Base-by-base conservation (phyloP, 805 yeast species). In the Naumovozyma dairenensis region DNA sequence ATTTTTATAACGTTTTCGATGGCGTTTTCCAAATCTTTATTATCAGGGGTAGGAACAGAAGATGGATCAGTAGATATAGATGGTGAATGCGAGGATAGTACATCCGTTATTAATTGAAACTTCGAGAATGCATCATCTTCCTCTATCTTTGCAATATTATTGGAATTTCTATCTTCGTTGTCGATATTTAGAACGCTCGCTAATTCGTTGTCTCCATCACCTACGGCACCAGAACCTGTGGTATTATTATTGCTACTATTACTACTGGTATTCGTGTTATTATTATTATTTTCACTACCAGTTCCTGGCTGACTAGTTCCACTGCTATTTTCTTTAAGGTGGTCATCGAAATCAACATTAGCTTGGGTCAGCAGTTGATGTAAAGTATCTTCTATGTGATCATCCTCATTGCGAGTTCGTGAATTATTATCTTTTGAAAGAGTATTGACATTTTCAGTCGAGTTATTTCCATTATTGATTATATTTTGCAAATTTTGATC, bases 301-400 rank as follows among this genome's bases (percentile, higher is more conserved):
- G n/a, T n/a, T n/a, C n/a, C n/a, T n/a, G n/a, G n/a, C n/a, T n/a
- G n/a, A n/a, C n/a, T n/a, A n/a, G n/a, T n/a, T n/a, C n/a, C n/a
- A n/a, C n/a, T n/a, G n/a, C n/a, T n/a, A n/a, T n/a, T n/a, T n/a
- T n/a, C n/a, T 21, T 36, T 42, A 34, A 20, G 30, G 32, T 13
- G 17, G 16, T 34, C 30, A 12, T 25, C 29, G 20, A 37, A 32
- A 27, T 38, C 31, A 28, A 36, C 39, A 17, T 33, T 33, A n/a
- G 38, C 39, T 19, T 37, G 37, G 2, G 48, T 43, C 13, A 48
- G 39, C 21, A 51, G 34, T 30, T 44, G 45, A 32, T 48, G 52
- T 20, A 50, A 31, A 13, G 51, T 40, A 13, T 35, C 35, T 15
- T 48, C 53, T 24, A 48, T 32, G 14, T 45, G 45, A 12, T 34